Conservation (phyloP, 176 grass and related monocot genomes). For the Carex scoparia region DNA sequence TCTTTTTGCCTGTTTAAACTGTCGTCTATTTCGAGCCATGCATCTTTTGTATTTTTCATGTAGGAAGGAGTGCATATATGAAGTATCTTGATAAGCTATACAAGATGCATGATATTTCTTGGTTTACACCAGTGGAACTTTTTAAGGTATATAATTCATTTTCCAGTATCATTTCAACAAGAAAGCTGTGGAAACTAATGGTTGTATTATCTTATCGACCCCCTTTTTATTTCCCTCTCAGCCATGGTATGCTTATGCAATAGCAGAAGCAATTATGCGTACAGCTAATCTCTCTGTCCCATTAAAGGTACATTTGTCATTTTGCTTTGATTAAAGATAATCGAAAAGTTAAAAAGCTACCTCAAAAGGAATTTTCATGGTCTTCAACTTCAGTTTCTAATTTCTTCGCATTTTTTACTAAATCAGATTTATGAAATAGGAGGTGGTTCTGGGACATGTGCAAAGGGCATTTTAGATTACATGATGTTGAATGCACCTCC, state of each 20-base stretch:
- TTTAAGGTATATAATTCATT: conserved; percentile 51
- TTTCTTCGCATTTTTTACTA: conserved; percentile 15
- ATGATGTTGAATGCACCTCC: conserved; percentile 92
- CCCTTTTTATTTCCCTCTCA: conserved; percentile 29
- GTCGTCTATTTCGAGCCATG: neutral
- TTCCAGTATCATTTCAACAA: conserved; percentile 9
- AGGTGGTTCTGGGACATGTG: conserved; percentile 95
- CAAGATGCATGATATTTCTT: conserved; percentile 87
- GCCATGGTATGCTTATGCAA: conserved; percentile 99
- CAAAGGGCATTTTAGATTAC: conserved; percentile 92
- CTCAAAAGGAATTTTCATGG: neutral
- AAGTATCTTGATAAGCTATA: conserved; percentile 75
- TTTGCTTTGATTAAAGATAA: neutral
- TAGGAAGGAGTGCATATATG: conserved; percentile 79
- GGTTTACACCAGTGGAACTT: conserved; percentile 95
- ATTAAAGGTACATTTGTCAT: conserved; percentile 46
- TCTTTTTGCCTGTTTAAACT: neutral
- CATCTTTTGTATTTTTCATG: conserved; percentile 10
- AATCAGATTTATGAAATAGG: conserved; percentile 93
- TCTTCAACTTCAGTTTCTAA: neutral
- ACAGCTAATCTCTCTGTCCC: conserved; percentile 90
- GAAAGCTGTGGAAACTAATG: neutral
- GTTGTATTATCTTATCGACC: neutral
- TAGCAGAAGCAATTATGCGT: conserved; percentile 74
- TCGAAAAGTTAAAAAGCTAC: neutral